Evolutionary conservation across 257 asterid genomes (phyloP).

Genomic region (Penstemon davidsonii): DNA sequence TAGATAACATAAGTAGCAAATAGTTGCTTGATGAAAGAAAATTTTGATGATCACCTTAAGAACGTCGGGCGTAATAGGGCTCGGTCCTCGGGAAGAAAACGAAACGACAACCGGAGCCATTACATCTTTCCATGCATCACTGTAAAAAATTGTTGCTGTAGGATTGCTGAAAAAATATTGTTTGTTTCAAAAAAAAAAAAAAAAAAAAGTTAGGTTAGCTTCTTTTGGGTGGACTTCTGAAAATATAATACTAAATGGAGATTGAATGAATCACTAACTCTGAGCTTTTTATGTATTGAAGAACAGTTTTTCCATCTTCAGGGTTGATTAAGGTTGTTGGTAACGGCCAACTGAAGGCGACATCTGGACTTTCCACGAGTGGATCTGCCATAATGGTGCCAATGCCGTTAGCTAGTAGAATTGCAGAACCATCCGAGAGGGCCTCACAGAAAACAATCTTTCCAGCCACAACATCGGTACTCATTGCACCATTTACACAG

Average conservation of each 20-base stretch:
- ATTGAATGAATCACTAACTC: constrained; percentile 26
- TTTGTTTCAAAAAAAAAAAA: background rate
- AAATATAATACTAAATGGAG: background rate
- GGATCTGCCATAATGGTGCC: constrained; percentile 45
- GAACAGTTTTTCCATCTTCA: constrained; percentile 37
- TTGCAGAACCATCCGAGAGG: constrained; percentile 41
- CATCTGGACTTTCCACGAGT: constrained; percentile 31
- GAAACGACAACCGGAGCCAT: constrained; percentile 51
- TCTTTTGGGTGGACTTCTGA: background rate
- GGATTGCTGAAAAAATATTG: constrained; percentile 35
- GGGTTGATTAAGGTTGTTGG: constrained; percentile 44
- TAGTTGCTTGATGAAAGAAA: background rate
- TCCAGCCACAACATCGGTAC: constrained; percentile 40
- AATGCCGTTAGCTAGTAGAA: constrained; percentile 35
- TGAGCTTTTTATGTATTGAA: constrained; percentile 42
- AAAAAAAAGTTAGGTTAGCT: background rate
- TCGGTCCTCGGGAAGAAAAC: constrained; percentile 61
- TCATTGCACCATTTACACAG: constrained; percentile 40
- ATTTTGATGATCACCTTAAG: constrained; percentile 27
- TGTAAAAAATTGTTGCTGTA: constrained; percentile 43
- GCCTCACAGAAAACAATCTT: constrained; percentile 49
- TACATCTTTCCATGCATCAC: constrained; percentile 41
- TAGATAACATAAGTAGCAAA: background rate
- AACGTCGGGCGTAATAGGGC: constrained; percentile 29
- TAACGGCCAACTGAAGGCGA: constrained; percentile 46